Evolutionary conservation across 257 asterid species (phyloP).

Genomic region (Nicotiana otophora): DNA sequence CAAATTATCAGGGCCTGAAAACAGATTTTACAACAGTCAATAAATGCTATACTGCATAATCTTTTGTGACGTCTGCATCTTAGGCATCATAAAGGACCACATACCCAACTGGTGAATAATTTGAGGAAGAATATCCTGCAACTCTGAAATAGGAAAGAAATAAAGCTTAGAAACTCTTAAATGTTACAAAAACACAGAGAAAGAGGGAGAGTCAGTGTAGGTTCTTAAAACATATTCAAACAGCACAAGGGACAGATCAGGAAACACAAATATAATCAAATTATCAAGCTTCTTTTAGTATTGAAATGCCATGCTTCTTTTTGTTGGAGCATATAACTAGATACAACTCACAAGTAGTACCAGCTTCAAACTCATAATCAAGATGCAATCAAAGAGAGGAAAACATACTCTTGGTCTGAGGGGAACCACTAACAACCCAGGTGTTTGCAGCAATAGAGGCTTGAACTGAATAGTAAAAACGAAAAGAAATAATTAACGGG

Average conservation of each 20-base stretch:
- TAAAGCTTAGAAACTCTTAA: neutral
- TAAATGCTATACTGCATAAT: neutral
- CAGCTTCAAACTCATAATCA: neutral
- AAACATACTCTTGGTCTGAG: conserved; percentile 67
- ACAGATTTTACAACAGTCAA: neutral
- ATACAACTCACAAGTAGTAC: neutral
- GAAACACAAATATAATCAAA: neutral
- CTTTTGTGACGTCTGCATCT: neutral
- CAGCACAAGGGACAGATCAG: neutral
- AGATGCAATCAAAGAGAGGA: neutral
- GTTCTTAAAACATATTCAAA: neutral
- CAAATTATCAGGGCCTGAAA: conserved; percentile 62
- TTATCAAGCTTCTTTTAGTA: neutral
- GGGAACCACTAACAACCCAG: conserved; percentile 73
- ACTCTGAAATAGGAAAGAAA: conserved; percentile 9
- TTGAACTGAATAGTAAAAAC: conserved; percentile 39
- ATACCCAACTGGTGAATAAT: conserved; percentile 24
- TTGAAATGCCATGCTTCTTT: neutral
- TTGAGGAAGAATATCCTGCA: conserved; percentile 24
- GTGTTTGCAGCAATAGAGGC: conserved; percentile 75
- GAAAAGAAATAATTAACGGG: neutral
- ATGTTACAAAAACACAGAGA: neutral
- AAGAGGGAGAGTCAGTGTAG: neutral
- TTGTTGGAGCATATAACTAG: neutral
- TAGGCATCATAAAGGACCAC: neutral